These are phyloP conservation scores for Filobasidium floriforme DNA, from an alignment of 768 basidiomycete genomes.

Conservation along the genomic window DNA sequence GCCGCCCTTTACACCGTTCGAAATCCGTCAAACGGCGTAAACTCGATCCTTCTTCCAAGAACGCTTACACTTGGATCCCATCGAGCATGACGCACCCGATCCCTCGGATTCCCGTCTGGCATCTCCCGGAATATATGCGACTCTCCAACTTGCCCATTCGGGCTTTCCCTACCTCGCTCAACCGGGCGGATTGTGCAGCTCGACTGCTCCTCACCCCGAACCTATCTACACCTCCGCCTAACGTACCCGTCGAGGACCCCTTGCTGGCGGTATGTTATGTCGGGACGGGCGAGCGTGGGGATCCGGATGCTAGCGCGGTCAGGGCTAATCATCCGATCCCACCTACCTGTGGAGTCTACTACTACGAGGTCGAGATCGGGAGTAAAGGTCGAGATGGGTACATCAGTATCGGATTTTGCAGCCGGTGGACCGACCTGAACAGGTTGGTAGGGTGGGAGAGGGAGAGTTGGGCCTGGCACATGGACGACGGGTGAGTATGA, in stretches of 20 bases:
- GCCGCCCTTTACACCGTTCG: neutral
- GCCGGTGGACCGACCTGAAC: slow-evolving; percentile 25
- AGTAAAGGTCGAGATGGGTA: slow-evolving; percentile 69
- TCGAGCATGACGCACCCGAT: neutral
- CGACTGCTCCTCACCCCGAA: slow-evolving; percentile 14
- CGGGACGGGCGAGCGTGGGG: slow-evolving; percentile 28
- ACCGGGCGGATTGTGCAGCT: slow-evolving; percentile 17
- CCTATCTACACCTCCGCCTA: neutral
- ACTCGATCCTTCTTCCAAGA: neutral
- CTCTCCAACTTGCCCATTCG: neutral
- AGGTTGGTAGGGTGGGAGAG: slow-evolving; percentile 44
- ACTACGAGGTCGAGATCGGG: slow-evolving; percentile 81
- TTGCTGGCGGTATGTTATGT: slow-evolving; percentile 28
- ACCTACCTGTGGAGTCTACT: slow-evolving; percentile 80
- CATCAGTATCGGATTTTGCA: slow-evolving; percentile 49
- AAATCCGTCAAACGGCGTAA: slow-evolving; percentile 3
- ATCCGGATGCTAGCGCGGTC: slow-evolving; percentile 72
- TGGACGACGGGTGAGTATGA: slow-evolving; percentile 39
- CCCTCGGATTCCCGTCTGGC: neutral
- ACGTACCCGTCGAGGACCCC: slow-evolving; percentile 12
- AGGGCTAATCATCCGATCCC: slow-evolving; percentile 72
- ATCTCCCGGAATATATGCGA: slow-evolving; percentile 20
- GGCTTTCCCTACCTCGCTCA: slow-evolving; percentile 21
- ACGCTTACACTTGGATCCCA: neutral
- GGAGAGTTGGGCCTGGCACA: slow-evolving; percentile 43